Evolutionary conservation across 2,329 filamentous ascomycete genomes (phyloP), one percentile per base, ranked within the genome.

Genomic region (Exophiala viscosa): DNA sequence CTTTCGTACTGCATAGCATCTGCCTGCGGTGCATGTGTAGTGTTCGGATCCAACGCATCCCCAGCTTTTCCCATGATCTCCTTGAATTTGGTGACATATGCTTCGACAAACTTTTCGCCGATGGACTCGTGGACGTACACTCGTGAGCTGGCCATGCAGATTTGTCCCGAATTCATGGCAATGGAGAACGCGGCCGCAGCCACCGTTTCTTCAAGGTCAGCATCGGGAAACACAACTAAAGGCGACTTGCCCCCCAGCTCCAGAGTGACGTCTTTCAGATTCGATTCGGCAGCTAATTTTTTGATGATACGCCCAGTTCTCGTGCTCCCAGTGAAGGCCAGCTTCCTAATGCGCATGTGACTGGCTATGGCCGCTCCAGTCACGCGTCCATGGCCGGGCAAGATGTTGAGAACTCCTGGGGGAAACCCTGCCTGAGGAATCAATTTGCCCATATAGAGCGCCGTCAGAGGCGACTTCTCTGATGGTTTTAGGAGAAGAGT

Each of bases 401-500:
- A 8, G 46, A 68, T 48, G 50, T 73, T 68, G 57, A 73, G 1
- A n/a, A 91, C 87, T 32, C 87, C 87, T 0, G 87, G 81, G 1
- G 87, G 87, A 64, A 90, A 90, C 0, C 87, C 87, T 5, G 86
- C 87, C 63, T 90, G 78, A 56, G 81, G 81, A 57, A 90, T 76
- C 17, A 91, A 73, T 3, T 77, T 81, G 1, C 79, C 87, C 1
- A 90, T 72, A 60, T 83, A 81, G 3, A 81, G 64, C 8, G 77
- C 73, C 10, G 75, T 77, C 1, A 82, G 69, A 0, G 79, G 79
- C 3, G 78, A 81, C 62, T 82, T 79, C 59, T 82, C 79, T 0
- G 78, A 78, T 0, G 78, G 70, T 60, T 82, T 82, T 33, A 82
- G 52, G 2, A 82, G 76, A 1, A 82, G 69, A 0, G 77, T 80